Percentiles rank a stretch among this genome's conserved stretches.
Conservation (phyloP, 2,329 filamentous ascomycete genomes). For the Epichloe brachyelytri region DNA sequence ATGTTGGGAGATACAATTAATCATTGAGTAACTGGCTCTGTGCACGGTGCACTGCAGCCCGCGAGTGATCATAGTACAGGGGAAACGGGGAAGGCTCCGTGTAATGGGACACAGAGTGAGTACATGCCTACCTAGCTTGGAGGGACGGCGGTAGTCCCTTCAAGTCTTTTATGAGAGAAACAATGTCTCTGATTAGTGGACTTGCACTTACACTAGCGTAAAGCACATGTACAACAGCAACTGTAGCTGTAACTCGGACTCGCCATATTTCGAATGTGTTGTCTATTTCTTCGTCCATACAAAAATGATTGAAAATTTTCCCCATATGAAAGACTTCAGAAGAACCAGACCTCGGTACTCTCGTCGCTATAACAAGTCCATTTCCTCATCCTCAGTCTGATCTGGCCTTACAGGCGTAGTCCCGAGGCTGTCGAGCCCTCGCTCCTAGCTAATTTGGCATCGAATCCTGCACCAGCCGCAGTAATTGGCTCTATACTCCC, state of each 20-base stretch:
- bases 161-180: too few species aligned
- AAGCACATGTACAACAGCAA: too few species aligned
- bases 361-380: constrained; percentile 8
- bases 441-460: constrained; percentile 16
- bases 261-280: too few species aligned
- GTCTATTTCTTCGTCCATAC: too few species aligned
- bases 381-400: constrained; percentile 8
- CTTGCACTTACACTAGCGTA: too few species aligned
- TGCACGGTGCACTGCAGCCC: neutral
- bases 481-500: constrained; percentile 9
- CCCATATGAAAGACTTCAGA: too few species aligned
- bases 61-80: neutral
- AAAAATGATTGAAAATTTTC: too few species aligned
- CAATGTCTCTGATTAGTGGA: too few species aligned
- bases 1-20: neutral
- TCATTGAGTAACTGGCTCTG: neutral
- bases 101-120: too few species aligned
- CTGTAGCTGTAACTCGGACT: too few species aligned
- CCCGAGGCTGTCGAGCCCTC: constrained; percentile 25
- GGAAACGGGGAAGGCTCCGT: neutral
- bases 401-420: constrained; percentile 16
- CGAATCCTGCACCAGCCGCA: neutral
- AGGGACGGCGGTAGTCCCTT: too few species aligned
- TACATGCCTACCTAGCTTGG: too few species aligned
- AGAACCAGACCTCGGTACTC: neutral